Evolutionary conservation across 2,329 filamentous ascomycete species (phyloP).

Genomic region (Sporothrix pseudoabietina): DNA sequence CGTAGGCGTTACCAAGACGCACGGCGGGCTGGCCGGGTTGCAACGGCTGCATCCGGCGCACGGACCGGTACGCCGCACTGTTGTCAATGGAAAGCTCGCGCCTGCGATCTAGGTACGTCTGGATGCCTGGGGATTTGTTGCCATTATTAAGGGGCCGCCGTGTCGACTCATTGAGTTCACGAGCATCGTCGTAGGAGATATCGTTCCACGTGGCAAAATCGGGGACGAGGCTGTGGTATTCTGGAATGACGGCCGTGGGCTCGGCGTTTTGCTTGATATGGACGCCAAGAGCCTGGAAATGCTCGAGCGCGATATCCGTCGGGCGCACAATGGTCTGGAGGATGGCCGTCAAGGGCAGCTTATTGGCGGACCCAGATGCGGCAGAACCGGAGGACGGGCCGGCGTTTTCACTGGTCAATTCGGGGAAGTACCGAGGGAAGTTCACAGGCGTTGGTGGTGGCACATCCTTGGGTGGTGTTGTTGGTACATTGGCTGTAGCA

Average conservation of each 20-base stretch:
- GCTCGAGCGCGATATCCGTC: slow-evolving; percentile 50
- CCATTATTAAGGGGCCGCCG: slow-evolving; percentile 55
- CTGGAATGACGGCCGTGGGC: slow-evolving; percentile 56
- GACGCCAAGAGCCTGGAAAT: slow-evolving; percentile 61
- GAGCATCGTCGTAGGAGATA: slow-evolving; percentile 53
- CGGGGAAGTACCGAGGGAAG: slow-evolving; percentile 51
- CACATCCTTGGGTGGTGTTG: slow-evolving; percentile 51
- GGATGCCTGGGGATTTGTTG: slow-evolving; percentile 58
- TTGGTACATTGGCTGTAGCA: slow-evolving; percentile 31
- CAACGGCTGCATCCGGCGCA: slow-evolving; percentile 57
- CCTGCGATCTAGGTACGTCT: slow-evolving; percentile 60
- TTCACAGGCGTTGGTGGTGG: slow-evolving; percentile 59
- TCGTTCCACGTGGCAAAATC: slow-evolving; percentile 56
- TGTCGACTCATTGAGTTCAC: slow-evolving; percentile 52
- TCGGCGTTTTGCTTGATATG: slow-evolving; percentile 56
- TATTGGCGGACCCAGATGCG: slow-evolving; percentile 23
- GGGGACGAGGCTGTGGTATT: slow-evolving; percentile 53
- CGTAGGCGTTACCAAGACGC: slow-evolving; percentile 64
- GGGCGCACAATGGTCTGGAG: slow-evolving; percentile 59
- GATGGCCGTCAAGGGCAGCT: slow-evolving; percentile 50
- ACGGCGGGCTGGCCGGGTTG: slow-evolving; percentile 56
- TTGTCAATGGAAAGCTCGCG: slow-evolving; percentile 60
- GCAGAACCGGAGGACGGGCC: background rate
- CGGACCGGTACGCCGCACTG: slow-evolving; percentile 61
- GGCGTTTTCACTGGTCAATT: slow-evolving; percentile 31